Conservation (phyloP, 306 rosid genomes). For the Amphicarpaea edgeworthii region DNA sequence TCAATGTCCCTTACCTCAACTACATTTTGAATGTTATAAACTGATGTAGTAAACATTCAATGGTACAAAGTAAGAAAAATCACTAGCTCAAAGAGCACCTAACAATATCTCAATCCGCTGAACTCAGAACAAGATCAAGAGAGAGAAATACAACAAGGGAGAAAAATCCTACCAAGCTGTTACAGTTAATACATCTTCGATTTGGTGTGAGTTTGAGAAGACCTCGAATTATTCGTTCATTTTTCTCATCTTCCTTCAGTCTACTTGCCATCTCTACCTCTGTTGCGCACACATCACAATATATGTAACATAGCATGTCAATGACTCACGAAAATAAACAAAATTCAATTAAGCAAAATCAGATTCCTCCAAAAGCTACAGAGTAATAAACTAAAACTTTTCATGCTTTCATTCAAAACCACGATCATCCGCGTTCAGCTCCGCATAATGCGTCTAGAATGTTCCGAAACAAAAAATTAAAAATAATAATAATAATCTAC, state of each 20-base stretch:
- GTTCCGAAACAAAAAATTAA: background rate
- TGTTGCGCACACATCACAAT: constrained; percentile 44
- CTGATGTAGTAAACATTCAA: constrained; percentile 11
- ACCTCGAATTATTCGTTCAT: constrained; percentile 89
- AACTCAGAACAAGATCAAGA: constrained; percentile 16
- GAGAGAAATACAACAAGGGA: too few relatives aligned
- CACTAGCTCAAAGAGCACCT: constrained; percentile 24
- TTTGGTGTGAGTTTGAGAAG: constrained; percentile 86
- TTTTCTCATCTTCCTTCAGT: constrained; percentile 90
- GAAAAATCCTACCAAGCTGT: constrained; percentile 73
- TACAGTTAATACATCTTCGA: constrained; percentile 90
- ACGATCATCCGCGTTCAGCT: constrained; percentile 24
- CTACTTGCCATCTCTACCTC: constrained; percentile 78
- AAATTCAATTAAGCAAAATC: constrained; percentile 26
- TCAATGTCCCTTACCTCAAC: constrained; percentile 18
- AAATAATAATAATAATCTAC: background rate
- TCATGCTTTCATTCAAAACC: constrained; percentile 11
- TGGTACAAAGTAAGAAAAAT: background rate
- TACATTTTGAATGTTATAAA: background rate
- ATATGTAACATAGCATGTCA: constrained; percentile 1
- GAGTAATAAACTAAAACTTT: constrained; percentile 23
- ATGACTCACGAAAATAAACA: constrained; percentile 19
- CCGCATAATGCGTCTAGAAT: constrained; percentile 13
- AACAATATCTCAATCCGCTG: constrained; percentile 29
- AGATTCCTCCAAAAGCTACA: constrained; percentile 36